Evolutionary conservation across 768 basidiomycete species (phyloP).

Genomic region (Termitomyces sp.): DNA sequence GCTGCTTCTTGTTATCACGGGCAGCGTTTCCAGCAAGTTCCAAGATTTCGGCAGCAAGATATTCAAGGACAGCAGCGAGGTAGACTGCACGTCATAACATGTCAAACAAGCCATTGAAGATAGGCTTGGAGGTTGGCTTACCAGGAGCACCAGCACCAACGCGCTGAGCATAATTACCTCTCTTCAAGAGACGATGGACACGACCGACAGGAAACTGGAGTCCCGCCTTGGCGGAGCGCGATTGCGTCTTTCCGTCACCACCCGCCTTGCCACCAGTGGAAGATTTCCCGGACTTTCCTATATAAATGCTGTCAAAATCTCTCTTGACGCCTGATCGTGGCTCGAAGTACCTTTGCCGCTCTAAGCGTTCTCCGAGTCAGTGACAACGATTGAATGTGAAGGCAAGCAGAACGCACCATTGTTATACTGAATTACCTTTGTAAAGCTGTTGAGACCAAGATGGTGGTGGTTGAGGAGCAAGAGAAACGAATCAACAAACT

Average conservation of each 20-base stretch:
- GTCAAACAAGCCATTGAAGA: background rate
- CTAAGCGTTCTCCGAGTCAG: slow-evolving; percentile 15
- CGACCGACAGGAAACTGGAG: slow-evolving; percentile 91
- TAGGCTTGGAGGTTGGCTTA: slow-evolving; percentile 21
- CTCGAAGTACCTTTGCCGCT: slow-evolving; percentile 31
- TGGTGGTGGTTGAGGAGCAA: slow-evolving; percentile 33
- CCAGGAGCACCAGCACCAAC: slow-evolving; percentile 87
- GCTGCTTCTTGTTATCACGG: slow-evolving; percentile 90
- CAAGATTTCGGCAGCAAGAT: slow-evolving; percentile 90
- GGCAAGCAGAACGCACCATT: slow-evolving; percentile 18
- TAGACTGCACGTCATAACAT: slow-evolving; percentile 49
- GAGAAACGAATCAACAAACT: slow-evolving; percentile 27
- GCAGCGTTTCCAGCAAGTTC: slow-evolving; percentile 90
- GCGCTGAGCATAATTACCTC: slow-evolving; percentile 82
- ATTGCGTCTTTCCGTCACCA: slow-evolving; percentile 48
- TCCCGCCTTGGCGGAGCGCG: slow-evolving; percentile 71
- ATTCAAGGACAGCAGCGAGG: slow-evolving; percentile 89
- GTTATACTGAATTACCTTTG: slow-evolving; percentile 11
- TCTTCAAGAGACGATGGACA: slow-evolving; percentile 86
- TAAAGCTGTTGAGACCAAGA: slow-evolving; percentile 18
- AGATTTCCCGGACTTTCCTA: slow-evolving; percentile 58
- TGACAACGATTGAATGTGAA: background rate
- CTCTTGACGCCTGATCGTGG: background rate
- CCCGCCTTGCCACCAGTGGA: slow-evolving; percentile 66
- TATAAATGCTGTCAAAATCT: slow-evolving; percentile 3